Evolutionary conservation across 495 filamentous ascomycete species (phyloP), one percentile per base, ranked within the genome.

Genomic region (Oleoguttula mirabilis): DNA sequence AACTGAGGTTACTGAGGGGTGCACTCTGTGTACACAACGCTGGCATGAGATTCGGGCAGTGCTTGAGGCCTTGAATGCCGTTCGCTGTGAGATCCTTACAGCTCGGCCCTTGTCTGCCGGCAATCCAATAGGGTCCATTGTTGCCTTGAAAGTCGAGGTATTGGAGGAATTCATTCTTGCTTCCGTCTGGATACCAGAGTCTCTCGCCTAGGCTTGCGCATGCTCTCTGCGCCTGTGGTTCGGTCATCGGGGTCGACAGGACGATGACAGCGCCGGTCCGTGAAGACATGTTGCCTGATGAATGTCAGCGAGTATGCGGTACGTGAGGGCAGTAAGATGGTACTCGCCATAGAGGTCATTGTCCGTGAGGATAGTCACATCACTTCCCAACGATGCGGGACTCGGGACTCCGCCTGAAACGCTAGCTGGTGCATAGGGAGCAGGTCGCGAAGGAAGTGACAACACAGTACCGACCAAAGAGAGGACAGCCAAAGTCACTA

Each of bases 21-120:
- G 49, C 53, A 16, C 44, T 53, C 33, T 56, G 49, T 11, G 53
- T 50, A 36, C 53, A 56, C 12, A 56, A 35, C 19, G 32, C 53
- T 10, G 53, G 50, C 2, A 45, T 22, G 0, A 23, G 15, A 21
- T 32, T 33, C 12, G 16, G 10, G 30, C 54, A 54, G 17, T 2
- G 3, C 15, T 16, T 4, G 10, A 25, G 21, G 17, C 35, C 33
- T 31, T 36, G 32, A 2, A 25, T 32, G 8, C 42, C 42, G 20
- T 36, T 23, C 2, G 32, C 42, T 7, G 42, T 45, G 16, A 45
- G 20, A 23, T 41, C 25, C 15, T 32, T 32, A 36, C 43, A 32
- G 25, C 17, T 14, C 10, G 30, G 28, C 7, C 35, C 43, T n/a
- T 39, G 35, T 11, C 19, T 35, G 24, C 36, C 43, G 25, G 23